These are phyloP conservation scores for Collybiopsis luxurians DNA, from an alignment of 768 basidiomycete species.

Conservation along the genomic window DNA sequence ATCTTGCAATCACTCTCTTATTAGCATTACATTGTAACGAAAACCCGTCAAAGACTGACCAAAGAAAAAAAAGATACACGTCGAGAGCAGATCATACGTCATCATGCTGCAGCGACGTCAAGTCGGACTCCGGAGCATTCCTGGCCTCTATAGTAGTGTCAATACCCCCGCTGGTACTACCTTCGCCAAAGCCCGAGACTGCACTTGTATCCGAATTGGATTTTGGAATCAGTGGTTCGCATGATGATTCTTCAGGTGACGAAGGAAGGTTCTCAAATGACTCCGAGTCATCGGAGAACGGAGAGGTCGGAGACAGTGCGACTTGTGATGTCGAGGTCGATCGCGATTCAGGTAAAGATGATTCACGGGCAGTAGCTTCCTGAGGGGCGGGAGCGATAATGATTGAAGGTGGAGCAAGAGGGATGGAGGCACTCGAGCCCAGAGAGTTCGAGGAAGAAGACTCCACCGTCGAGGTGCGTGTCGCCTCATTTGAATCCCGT, in stretches of 20 bases:
- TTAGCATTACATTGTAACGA: no score
- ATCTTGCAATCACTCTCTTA: no score
- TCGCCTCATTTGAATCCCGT: conserved; percentile 13
- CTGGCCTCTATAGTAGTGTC: no score
- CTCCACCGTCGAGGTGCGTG: conserved; percentile 16
- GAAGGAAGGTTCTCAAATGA: conserved; percentile 44
- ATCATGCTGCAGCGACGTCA: no score
- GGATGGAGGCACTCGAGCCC: not conserved
- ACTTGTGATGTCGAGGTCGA: not conserved
- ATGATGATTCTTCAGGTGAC: conserved; percentile 30
- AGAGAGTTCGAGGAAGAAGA: not conserved
- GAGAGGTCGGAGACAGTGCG: not conserved
- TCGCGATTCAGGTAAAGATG: not conserved
- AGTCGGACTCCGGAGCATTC: no score
- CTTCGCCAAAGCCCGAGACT: no score
- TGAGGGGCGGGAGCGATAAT: conserved; percentile 10
- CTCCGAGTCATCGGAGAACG: conserved; percentile 1
- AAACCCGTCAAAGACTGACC: no score
- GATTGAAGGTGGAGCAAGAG: conserved; percentile 9
- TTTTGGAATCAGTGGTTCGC: conserved; percentile 3
- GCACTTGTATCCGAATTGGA: not conserved
- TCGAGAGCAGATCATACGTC: no score
- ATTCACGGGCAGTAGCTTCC: conserved; percentile 3
- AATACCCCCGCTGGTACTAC: no score
- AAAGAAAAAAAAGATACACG: no score